Conservation (phyloP, 495 filamentous ascomycete species). For the Xylaria grammica region DNA sequence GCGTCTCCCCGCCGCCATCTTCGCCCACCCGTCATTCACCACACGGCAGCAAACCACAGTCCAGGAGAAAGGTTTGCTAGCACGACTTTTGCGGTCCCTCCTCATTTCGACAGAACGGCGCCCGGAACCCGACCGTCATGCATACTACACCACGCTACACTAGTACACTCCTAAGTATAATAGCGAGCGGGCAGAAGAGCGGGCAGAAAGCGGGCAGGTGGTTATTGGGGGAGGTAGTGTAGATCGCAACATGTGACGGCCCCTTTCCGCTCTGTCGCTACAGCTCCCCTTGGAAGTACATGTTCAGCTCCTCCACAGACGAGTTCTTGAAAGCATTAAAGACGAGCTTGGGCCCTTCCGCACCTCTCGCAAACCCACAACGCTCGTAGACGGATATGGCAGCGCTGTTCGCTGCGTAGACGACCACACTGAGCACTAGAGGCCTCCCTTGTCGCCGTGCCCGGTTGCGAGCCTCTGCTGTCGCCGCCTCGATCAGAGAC, state of each 20-base stretch:
- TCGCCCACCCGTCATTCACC: background rate
- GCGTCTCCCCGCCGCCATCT: background rate
- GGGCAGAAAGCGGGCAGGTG: too few relatives aligned
- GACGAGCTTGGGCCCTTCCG: slow-evolving; percentile 30
- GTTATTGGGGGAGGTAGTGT: too few relatives aligned
- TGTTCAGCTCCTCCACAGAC: slow-evolving; percentile 23
- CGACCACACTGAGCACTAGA: slow-evolving; percentile 40
- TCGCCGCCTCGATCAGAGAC: slow-evolving; percentile 44
- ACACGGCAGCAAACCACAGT: background rate
- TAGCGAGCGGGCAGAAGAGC: too few relatives aligned
- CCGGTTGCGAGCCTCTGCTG: slow-evolving; percentile 34
- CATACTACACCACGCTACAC: too few relatives aligned
- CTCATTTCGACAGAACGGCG: slow-evolving; percentile 5
- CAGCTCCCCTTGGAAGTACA: slow-evolving; percentile 13
- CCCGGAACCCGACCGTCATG: slow-evolving; percentile 19
- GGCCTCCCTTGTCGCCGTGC: slow-evolving; percentile 30
- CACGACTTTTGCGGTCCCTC: slow-evolving; percentile 12
- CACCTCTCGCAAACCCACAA: slow-evolving; percentile 48
- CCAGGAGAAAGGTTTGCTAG: background rate
- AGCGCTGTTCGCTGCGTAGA: slow-evolving; percentile 43
- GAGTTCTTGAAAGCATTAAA: slow-evolving; percentile 30
- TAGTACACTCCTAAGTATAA: too few relatives aligned
- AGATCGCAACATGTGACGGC: background rate
- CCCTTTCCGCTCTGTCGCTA: background rate
- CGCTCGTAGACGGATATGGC: slow-evolving; percentile 53